Conservation (phyloP, 306 rosid genomes). For the Cucurbita maxima region DNA sequence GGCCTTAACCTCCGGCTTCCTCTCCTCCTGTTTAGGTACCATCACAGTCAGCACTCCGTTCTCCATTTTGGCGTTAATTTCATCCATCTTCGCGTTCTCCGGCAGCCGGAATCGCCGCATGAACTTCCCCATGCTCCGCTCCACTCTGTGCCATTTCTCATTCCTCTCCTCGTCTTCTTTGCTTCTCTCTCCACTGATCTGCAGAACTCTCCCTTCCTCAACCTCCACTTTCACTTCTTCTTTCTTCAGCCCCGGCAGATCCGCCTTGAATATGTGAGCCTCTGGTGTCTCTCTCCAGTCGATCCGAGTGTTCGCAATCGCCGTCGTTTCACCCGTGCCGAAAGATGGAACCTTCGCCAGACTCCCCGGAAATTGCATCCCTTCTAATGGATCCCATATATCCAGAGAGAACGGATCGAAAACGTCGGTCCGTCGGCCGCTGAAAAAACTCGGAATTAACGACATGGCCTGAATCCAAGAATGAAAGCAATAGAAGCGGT, state of each 20-base stretch:
- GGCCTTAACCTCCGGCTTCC: background rate
- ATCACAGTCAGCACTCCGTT: background rate
- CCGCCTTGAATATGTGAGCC: background rate
- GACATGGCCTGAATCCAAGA: background rate
- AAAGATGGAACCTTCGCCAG: background rate
- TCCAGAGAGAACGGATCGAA: constrained; percentile 2
- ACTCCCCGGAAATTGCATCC: background rate
- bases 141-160: constrained; percentile 4
- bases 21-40: background rate
- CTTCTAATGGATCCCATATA: background rate
- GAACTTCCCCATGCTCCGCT: background rate
- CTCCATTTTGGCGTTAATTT: background rate
- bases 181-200: background rate
- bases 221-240: constrained; percentile 3
- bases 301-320: background rate
- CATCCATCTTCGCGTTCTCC: background rate
- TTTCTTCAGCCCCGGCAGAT: constrained; percentile 1
- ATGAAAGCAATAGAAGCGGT: background rate
- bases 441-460: background rate
- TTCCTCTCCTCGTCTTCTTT: background rate
- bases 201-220: background rate
- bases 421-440: background rate
- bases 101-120: background rate
- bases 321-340: background rate
- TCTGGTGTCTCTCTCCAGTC: constrained; percentile 3